These are phyloP conservation scores for Panicum miliaceum DNA, from an alignment of 176 grass and related monocot genomes.

Conservation along the genomic window DNA sequence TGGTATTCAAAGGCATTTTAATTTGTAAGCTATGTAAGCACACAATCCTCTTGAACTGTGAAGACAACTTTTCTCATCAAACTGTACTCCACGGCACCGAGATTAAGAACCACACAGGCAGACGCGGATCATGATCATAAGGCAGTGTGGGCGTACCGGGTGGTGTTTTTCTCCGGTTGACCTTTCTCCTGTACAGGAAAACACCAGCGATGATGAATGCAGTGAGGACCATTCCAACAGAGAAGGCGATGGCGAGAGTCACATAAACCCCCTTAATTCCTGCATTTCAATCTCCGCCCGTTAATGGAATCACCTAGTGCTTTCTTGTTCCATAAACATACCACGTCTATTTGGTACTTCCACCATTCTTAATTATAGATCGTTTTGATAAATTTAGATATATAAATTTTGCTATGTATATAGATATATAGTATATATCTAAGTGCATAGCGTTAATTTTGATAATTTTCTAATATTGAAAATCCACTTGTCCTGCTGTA, in stretches of 20 bases:
- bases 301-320: not conserved
- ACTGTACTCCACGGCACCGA: not conserved
- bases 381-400: too few species aligned
- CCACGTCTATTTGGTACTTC: not conserved
- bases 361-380: too few species aligned
- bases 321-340: not conserved
- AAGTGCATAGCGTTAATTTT: too few species aligned
- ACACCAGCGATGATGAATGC: not conserved
- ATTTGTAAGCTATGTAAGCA: too few species aligned
- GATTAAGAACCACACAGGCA: not conserved
- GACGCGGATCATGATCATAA: not conserved
- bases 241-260: slow-evolving; percentile 12
- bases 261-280: not conserved
- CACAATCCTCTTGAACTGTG: too few species aligned
- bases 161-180: not conserved
- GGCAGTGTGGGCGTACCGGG: not conserved
- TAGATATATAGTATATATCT: too few species aligned
- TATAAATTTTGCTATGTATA: too few species aligned
- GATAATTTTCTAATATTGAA: too few species aligned
- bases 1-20: too few species aligned
- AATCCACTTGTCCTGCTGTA: too few species aligned
- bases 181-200: not conserved
- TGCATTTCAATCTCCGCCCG: not conserved
- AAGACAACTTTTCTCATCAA: not conserved
- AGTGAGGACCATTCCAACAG: not conserved